Evolutionary conservation across 345 rosid genomes (phyloP).

Genomic region (Camelina neglecta): DNA sequence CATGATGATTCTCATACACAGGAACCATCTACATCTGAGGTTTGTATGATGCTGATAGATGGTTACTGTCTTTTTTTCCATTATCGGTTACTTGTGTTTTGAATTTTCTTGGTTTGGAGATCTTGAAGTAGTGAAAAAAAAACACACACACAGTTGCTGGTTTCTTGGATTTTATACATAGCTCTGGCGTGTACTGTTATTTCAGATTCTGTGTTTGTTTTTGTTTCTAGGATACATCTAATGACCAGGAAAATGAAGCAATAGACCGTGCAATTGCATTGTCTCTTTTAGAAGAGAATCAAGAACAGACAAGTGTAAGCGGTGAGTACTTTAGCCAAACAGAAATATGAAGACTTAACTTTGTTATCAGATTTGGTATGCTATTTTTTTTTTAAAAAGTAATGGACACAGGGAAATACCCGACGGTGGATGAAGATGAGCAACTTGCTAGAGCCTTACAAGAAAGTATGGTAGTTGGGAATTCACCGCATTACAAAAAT

Average conservation of each 20-base stretch:
- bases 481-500: constrained; percentile 52
- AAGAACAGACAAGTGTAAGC: constrained; percentile 41
- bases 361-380: constrained; percentile 4
- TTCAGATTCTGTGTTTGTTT: constrained; percentile 12
- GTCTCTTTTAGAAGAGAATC: constrained; percentile 78
- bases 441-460: constrained; percentile 90
- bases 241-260: constrained; percentile 72
- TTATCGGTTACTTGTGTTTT: background rate
- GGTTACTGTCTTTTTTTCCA: background rate
- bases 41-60: constrained; percentile 37
- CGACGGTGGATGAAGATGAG: constrained; percentile 83
- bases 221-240: constrained; percentile 51
- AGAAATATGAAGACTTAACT: background rate
- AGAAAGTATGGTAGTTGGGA: constrained; percentile 74
- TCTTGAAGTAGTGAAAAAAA: background rate
- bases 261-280: constrained; percentile 83
- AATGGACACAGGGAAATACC: constrained; percentile 52
- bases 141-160: background rate
- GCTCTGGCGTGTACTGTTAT: constrained; percentile 9
- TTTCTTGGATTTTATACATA: background rate
- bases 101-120: background rate
- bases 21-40: constrained; percentile 76
- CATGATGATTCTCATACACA: constrained; percentile 43
- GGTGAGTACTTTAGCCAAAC: constrained; percentile 53
- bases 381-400: background rate